Percentiles rank a stretch among this genome's conserved stretches.
Evolutionary conservation across 176 grass and related monocot genomes (phyloP).

Genomic region (Eragrostis curvula): DNA sequence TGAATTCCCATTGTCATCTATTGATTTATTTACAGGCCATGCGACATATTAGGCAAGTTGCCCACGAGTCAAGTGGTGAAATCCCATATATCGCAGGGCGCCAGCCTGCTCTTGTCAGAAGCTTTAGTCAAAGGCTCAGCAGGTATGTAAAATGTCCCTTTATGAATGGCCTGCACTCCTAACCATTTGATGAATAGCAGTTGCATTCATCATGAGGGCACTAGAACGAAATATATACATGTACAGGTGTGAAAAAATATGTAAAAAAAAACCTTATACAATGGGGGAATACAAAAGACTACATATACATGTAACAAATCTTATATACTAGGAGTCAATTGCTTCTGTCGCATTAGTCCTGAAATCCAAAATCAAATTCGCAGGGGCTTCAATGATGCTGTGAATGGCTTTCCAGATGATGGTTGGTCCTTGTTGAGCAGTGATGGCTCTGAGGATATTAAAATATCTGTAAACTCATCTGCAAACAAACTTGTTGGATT

Average conservation of each 20-base stretch:
- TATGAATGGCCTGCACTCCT: slow-evolving; percentile 1
- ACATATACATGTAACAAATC: no score
- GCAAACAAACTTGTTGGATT: slow-evolving; percentile 81
- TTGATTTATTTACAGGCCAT: slow-evolving; percentile 62
- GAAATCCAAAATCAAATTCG: slow-evolving; percentile 36
- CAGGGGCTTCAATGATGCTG: slow-evolving; percentile 98
- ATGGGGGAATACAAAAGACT: no score
- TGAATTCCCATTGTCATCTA: not conserved
- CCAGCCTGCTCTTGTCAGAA: slow-evolving; percentile 81
- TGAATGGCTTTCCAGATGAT: slow-evolving; percentile 92
- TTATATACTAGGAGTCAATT: not conserved
- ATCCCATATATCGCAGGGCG: slow-evolving; percentile 73
- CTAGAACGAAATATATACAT: no score
- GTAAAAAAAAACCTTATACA: no score
- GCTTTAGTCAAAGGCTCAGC: slow-evolving; percentile 91
- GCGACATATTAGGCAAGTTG: slow-evolving; percentile 85
- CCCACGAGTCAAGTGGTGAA: slow-evolving; percentile 88
- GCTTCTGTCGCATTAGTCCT: not conserved
- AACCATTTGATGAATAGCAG: not conserved
- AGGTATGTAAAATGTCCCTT: slow-evolving; percentile 50
- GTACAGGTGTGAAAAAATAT: no score
- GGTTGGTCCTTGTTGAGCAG: slow-evolving; percentile 83
- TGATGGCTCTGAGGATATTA: slow-evolving; percentile 90
- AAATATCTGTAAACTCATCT: slow-evolving; percentile 74
- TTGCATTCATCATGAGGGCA: no score